Evolutionary conservation across 306 rosid genomes (phyloP), one percentile per base, ranked within the genome.

Genomic region (Quillaja saponaria): DNA sequence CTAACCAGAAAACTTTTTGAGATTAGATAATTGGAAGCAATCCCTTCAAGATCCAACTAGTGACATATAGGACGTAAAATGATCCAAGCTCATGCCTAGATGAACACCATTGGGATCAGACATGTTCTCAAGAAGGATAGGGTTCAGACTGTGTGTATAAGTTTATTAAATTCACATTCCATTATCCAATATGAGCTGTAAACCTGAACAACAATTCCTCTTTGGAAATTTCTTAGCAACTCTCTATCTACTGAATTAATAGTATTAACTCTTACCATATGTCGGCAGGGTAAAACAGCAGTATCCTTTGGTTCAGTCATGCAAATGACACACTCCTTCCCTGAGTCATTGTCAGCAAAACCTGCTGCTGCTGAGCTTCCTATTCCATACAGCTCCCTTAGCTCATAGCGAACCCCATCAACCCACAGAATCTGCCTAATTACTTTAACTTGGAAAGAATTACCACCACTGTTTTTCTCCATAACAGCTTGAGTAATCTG

Each of bases 251-350:
- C 3, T 25, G 4, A 25, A 1, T 25, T 4, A 2, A 25, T 25
- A 49, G 37, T 5, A 66, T 45, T 66, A 54, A 73, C 57, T 38
- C 86, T 81, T 76, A 90, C 96, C 97, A 90, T 81, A 76, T 90
- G 97, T 40, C 96, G 87, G 66, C 95, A 90, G 37, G 97, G 97
- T 70, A 90, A 67, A 16, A 87, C 84, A 31, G 88, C 88, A 4
- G 96, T 85, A 65, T 83, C 95, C 79, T 83, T 90, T 50, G 95
- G 96, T 76, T 90, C 97, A 9, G 95, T 83, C 87, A 90, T 79
- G 90, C 97, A 90, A 54, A 90, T 85, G 33, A 87, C 95, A 65
- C 97, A 90, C 80, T 85, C 97, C 81, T 81, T 81, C 55, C 88
- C 95, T 1, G 87, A 58, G 71, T 85, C 95, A 68, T 21, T 69